These are phyloP conservation scores for Penicillium vulpinum DNA, from an alignment of 2,329 filamentous ascomycete species.

Conservation along the genomic window DNA sequence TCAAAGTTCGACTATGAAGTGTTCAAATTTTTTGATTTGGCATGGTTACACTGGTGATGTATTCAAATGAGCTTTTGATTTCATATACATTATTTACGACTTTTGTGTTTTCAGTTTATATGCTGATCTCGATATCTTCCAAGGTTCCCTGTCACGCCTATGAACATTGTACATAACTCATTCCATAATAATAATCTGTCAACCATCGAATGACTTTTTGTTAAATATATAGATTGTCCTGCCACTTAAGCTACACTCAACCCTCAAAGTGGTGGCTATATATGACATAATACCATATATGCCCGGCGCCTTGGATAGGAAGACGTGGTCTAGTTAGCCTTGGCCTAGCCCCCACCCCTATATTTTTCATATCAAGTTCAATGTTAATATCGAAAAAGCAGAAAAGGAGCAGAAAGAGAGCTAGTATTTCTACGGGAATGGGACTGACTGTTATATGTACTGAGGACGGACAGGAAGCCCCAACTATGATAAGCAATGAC, in stretches of 20 bases:
- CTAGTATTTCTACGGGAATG: not conserved
- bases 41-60: not conserved
- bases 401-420: not conserved
- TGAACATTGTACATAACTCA: conserved; percentile 1
- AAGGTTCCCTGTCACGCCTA: not conserved
- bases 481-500: not conserved
- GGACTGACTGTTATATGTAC: not conserved
- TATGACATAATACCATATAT: not conserved
- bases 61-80: not conserved
- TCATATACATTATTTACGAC: not conserved
- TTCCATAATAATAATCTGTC: not conserved
- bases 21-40: not conserved
- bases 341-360: not conserved
- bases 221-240: not conserved
- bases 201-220: not conserved
- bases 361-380: not conserved
- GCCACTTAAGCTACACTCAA: not conserved
- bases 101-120: not conserved
- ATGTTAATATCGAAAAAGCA: not conserved
- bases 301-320: not conserved
- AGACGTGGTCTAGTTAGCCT: too few relatives aligned
- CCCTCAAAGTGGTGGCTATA: too few relatives aligned
- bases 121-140: not conserved
- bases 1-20: conserved; percentile 71
- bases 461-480: not conserved